Conservation (phyloP, 2,329 filamentous ascomycete species). For the Botrytis elliptica region DNA sequence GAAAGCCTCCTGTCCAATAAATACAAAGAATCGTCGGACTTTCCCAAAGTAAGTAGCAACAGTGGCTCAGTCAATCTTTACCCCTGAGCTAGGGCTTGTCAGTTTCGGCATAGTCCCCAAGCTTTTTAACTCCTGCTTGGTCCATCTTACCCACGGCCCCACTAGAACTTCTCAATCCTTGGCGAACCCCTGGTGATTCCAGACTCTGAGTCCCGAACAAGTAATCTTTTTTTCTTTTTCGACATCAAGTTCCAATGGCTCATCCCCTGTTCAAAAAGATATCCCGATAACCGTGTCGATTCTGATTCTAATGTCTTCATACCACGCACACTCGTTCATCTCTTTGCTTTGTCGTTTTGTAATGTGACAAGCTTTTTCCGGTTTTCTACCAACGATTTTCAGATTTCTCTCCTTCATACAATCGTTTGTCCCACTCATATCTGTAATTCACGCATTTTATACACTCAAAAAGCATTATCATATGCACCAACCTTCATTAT, state of each 20-base stretch:
- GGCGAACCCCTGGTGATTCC: conserved; percentile 13
- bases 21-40: not conserved
- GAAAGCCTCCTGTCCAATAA: conserved; percentile 5
- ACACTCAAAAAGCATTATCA: not conserved
- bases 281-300: conserved; percentile 5
- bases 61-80: conserved; percentile 17
- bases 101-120: conserved; percentile 9
- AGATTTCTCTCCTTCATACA: conserved; percentile 3
- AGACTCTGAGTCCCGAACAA: conserved; percentile 8
- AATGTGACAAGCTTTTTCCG: not conserved
- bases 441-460: not conserved
- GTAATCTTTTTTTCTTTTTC: conserved; percentile 6
- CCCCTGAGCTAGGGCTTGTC: conserved; percentile 9
- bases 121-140: not conserved
- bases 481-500: conserved; percentile 13
- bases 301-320: conserved; percentile 16
- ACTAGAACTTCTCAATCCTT: not conserved
- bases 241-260: not conserved
- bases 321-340: not conserved
- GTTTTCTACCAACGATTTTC: not conserved
- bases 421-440: conserved; percentile 14
- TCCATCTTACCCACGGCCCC: not conserved
- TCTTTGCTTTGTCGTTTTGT: not conserved
- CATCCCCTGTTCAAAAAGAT: not conserved
- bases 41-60: not conserved